These are phyloP conservation scores for Fraxinus nigra DNA, from an alignment of 305 asterid genomes.

Conservation along the genomic window DNA sequence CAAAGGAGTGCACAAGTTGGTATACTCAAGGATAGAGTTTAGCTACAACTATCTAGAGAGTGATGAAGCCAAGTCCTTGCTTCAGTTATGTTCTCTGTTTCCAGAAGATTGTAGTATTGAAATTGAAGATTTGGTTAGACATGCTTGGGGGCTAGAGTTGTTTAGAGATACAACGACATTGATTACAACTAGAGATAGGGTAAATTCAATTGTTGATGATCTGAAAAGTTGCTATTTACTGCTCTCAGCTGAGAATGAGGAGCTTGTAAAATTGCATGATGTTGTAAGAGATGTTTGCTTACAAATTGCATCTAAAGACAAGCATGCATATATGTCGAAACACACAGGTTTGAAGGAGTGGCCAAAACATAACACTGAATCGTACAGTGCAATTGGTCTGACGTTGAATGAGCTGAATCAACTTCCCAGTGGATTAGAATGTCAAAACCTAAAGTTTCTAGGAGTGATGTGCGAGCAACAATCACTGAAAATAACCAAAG, in stretches of 20 bases:
- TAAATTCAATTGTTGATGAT: not conserved
- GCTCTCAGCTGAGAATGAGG: not conserved
- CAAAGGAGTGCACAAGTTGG: not conserved
- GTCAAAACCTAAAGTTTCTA: constrained; percentile 21
- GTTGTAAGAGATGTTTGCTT: constrained; percentile 34
- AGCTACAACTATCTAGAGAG: constrained; percentile 10
- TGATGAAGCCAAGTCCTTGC: constrained; percentile 12
- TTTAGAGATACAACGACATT: constrained; percentile 16
- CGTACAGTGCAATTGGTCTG: constrained; percentile 27
- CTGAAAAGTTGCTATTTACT: constrained; percentile 24
- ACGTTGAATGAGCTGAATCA: not conserved
- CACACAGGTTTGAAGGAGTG: constrained; percentile 1
- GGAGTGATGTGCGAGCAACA: not conserved
- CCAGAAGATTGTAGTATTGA: constrained; percentile 24
- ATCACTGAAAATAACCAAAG: not conserved
- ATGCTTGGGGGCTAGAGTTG: constrained; percentile 22
- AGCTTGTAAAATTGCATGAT: constrained; percentile 41
- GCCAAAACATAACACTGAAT: not conserved
- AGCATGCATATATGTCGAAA: not conserved
- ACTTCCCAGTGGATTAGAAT: constrained; percentile 6
- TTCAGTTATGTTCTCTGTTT: constrained; percentile 37
- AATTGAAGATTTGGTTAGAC: constrained; percentile 17
- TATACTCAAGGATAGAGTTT: constrained; percentile 8
- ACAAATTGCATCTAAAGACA: constrained; percentile 8
- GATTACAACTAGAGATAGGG: constrained; percentile 19